Conservation (phyloP, 2,329 filamentous ascomycete genomes). For the Pezizomycotina sp. region DNA sequence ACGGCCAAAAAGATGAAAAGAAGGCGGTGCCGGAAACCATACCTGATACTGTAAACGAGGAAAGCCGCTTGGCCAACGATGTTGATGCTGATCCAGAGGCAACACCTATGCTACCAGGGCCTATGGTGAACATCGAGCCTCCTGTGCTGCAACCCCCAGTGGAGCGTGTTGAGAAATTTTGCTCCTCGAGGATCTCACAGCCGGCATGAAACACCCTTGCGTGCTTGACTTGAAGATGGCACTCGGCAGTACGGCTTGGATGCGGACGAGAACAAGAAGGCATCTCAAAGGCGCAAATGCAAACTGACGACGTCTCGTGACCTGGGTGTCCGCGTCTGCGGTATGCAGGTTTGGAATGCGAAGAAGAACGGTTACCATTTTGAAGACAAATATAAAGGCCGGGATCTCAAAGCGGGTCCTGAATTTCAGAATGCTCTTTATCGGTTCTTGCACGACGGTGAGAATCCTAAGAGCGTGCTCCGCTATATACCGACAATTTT, state of each 20-base stretch:
- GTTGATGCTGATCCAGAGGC: background rate
- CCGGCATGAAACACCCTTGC: conserved; percentile 89
- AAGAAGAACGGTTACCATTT: conserved; percentile 75
- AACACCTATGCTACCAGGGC: conserved; percentile 31
- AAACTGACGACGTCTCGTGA: conserved; percentile 78
- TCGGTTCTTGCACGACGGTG: conserved; percentile 78
- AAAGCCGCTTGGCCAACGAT: conserved; percentile 4
- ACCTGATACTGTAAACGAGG: conserved; percentile 10
- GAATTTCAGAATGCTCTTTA: conserved; percentile 82
- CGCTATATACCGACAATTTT: conserved; percentile 78
- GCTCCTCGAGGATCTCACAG: conserved; percentile 81
- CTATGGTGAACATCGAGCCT: conserved; percentile 33
- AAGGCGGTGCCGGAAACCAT: conserved; percentile 8
- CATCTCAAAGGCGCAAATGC: conserved; percentile 85
- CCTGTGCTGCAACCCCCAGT: too few relatives aligned
- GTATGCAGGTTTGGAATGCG: conserved; percentile 89
- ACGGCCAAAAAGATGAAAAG: too few relatives aligned
- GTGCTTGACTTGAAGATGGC: conserved; percentile 97
- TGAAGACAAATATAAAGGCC: conserved; percentile 93
- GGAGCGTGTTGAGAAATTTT: conserved; percentile 75
- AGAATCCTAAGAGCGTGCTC: conserved; percentile 60
- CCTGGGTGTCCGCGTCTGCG: conserved; percentile 83
- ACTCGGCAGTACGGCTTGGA: conserved; percentile 93
- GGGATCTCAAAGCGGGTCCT: conserved; percentile 66
- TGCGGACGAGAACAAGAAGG: conserved; percentile 77